Evolutionary conservation across 1,284 basidiomycete genomes (phyloP), one percentile per base, ranked within the genome.

Genomic region (Thelephora terrestris): DNA sequence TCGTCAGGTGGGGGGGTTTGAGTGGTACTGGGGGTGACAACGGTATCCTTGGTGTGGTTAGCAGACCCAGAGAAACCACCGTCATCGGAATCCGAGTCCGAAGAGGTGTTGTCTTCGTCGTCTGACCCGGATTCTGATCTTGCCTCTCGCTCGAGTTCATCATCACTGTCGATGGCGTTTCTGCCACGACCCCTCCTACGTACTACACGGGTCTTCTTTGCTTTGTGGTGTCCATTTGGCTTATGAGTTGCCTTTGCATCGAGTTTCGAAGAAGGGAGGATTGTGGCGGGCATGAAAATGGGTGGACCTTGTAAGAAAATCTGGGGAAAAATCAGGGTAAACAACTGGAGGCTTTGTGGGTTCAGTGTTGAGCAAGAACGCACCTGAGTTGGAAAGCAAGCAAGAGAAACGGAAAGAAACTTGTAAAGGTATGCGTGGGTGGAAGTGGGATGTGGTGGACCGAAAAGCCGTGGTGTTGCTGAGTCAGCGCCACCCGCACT

Each of bases 111-210:
- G 57, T 71, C 72, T 32, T 32, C 29, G 53, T 76, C 71, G 53
- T 81, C 81, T n/a, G 64, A 61, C 46, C 76, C 70, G 10, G 82
- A 80, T 61, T 85, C 83, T 29, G 81, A 78, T 55, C 69, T 75
- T 9, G 68, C 71, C 64, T 81, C 82, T 51, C 85, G 71, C 65
- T 76, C 76, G 51, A 87, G 71, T 63, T 86, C 84, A 21, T 87
- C 84, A 55, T 86, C 84, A 54, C 82, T 86, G 48, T 76, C 78
- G 27, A 78, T 67, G 25, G 66, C 73, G 50, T 69, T 67, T 55
- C 69, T 71, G 5, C 68, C 79, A 56, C 79, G 73, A 40, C 80
- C 81, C 57, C 83, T 63, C 51, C 74, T 65, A 53, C 65, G 65
- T 40, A 66, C 62, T 24, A 62, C 52, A 46, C 74, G 65, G 23